Conservation (phyloP, 2,329 filamentous ascomycete genomes). For the Mycosphaerelloides madeirae region DNA sequence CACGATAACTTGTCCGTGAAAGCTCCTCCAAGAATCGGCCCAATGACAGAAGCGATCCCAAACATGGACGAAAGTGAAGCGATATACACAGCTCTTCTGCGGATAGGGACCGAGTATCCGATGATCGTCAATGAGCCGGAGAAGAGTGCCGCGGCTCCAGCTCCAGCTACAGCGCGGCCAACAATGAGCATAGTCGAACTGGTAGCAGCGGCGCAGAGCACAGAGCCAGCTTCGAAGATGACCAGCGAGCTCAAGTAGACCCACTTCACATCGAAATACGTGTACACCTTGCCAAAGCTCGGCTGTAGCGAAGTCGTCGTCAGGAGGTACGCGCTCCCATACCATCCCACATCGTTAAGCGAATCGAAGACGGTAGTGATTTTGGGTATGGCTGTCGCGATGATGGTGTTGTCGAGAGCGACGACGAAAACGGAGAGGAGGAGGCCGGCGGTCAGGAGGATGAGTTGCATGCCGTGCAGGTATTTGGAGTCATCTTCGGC, state of each 20-base stretch:
- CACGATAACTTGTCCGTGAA: conserved; percentile 38
- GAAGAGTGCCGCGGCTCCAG: conserved; percentile 49
- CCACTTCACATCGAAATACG: conserved; percentile 52
- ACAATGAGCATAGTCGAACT: conserved; percentile 52
- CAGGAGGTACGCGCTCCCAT: conserved; percentile 43
- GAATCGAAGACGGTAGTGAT: conserved; percentile 47
- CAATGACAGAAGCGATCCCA: conserved; percentile 37
- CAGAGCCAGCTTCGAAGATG: conserved; percentile 48
- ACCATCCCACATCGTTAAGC: conserved; percentile 46
- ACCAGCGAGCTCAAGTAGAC: conserved; percentile 48
- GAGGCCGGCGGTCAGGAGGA: conserved; percentile 22
- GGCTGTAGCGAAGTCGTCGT: conserved; percentile 39
- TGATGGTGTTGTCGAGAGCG: conserved; percentile 37
- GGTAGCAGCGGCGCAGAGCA: conserved; percentile 49
- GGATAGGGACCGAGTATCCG: conserved; percentile 39
- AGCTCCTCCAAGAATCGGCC: conserved; percentile 40
- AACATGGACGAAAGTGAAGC: conserved; percentile 36
- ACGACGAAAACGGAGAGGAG: conserved; percentile 19
- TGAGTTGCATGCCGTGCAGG: conserved; percentile 20
- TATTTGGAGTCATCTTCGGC: conserved; percentile 37
- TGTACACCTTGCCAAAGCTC: conserved; percentile 55
- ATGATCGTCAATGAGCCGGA: conserved; percentile 52
- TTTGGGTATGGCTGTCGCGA: conserved; percentile 36
- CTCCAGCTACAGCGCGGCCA: conserved; percentile 52
- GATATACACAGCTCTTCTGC: conserved; percentile 41